Percentiles rank a stretch among this genome's conserved stretches.
Conservation (phyloP, 768 basidiomycete genomes). For the Phylloporus arenicola region DNA sequence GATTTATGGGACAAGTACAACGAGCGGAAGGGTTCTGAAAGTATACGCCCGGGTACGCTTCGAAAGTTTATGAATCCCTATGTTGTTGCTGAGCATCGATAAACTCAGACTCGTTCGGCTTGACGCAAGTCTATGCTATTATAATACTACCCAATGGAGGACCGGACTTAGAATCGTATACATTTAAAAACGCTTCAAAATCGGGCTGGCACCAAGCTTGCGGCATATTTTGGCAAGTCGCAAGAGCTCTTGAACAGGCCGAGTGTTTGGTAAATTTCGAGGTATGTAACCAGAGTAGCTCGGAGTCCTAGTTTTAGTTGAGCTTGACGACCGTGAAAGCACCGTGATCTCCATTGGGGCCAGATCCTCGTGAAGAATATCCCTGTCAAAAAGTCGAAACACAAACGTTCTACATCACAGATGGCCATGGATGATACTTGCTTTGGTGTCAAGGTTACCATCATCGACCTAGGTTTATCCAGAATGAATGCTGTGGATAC, state of each 20-base stretch:
- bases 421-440: conserved; percentile 58
- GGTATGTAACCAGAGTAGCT: conserved; percentile 41
- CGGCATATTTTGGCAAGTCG: conserved; percentile 88
- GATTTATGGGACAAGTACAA: conserved; percentile 86
- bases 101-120: conserved; percentile 60
- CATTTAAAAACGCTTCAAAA: conserved; percentile 53
- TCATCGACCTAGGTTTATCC: conserved; percentile 94
- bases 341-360: conserved; percentile 98
- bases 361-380: conserved; percentile 80
- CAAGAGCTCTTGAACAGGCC: conserved; percentile 68
- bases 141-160: conserved; percentile 90
- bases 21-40: conserved; percentile 69
- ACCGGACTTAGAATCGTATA: conserved; percentile 82
- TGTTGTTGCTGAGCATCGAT: conserved; percentile 5
- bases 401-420: conserved; percentile 29
- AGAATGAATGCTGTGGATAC: conserved; percentile 63
- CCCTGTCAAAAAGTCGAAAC: conserved; percentile 32
- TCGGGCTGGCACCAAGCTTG: conserved; percentile 82
- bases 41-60: conserved; percentile 72
- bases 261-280: conserved; percentile 83
- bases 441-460: conserved; percentile 70
- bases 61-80: background rate
- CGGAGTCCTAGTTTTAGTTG: background rate
- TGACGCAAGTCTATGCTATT: conserved; percentile 81
- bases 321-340: conserved; percentile 43